A percentile compares a stretch with the other conserved stretches of the same genome.
These are phyloP conservation scores for Tulasnella sp. DNA, from an alignment of 768 basidiomycete species.

Conservation along the genomic window DNA sequence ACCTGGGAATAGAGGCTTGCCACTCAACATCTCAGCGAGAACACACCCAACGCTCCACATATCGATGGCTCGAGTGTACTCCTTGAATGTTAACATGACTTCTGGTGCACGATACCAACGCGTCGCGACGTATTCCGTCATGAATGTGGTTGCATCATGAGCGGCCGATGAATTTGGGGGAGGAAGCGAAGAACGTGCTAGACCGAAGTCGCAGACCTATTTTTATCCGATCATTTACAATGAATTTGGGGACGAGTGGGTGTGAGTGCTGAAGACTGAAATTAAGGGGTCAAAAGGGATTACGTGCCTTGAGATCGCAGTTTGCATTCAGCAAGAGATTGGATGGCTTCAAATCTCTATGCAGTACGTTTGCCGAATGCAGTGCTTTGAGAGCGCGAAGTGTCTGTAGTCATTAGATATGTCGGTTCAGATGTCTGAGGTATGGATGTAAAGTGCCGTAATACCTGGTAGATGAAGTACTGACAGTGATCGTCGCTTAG, in stretches of 20 bases:
- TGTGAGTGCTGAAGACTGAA: no score
- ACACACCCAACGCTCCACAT: constrained; percentile 83
- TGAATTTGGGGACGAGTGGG: not conserved
- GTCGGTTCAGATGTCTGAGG: no score
- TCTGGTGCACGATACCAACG: constrained; percentile 98
- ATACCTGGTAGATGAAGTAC: constrained; percentile 56
- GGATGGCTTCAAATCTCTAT: constrained; percentile 33
- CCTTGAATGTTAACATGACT: constrained; percentile 98
- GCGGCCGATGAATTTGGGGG: constrained; percentile 16
- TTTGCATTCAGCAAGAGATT: constrained; percentile 31
- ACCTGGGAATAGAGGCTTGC: constrained; percentile 93
- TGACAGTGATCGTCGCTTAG: constrained; percentile 91
- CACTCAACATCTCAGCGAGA: constrained; percentile 91
- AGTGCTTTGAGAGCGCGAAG: constrained; percentile 90
- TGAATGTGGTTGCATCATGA: constrained; percentile 36
- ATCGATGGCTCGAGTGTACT: constrained; percentile 84
- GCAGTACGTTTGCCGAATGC: constrained; percentile 80
- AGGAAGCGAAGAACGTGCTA: constrained; percentile 50
- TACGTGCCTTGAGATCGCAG: constrained; percentile 28
- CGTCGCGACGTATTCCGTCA: constrained; percentile 97
- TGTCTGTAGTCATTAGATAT: constrained; percentile 32
- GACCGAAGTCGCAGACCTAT: constrained; percentile 69
- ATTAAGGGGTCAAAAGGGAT: not conserved
- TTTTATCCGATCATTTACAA: not conserved
- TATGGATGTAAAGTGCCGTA: constrained; percentile 1